Evolutionary conservation across 2,329 filamentous ascomycete genomes (phyloP), one percentile per base, ranked within the genome.

Genomic region (Periglandula ipomoeae): DNA sequence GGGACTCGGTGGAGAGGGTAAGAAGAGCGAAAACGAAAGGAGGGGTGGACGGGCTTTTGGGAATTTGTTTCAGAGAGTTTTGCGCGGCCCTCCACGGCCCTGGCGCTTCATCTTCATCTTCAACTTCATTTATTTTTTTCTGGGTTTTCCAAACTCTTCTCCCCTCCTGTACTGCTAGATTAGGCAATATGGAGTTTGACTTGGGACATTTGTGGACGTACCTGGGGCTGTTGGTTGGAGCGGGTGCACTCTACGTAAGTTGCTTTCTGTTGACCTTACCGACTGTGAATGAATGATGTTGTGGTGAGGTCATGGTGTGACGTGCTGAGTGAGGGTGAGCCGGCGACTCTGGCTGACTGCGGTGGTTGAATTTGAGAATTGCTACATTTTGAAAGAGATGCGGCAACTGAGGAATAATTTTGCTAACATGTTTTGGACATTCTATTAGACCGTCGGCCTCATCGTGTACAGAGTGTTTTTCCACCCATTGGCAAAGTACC

Each of bases 401-500:
- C n/a, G n/a, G n/a, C n/a, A n/a, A n/a, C n/a, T n/a, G n/a, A n/a
- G n/a, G 20, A 15, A 38, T 3, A 17, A 19, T 11, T 30, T 44
- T 32, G 17, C 42, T 34, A 22, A 44, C 42, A n/a, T 19, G 26
- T n/a, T 6, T 38, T 13, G 23, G 35, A 34, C 24, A 10, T 24
- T 30, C 30, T 11, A 11, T 10, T 42, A 75, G 73, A 58, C 60
- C 40, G 51, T 64, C 47, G 65, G 63, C 37, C 57, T 79, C 26
- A 59, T 73, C 45, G 55, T 79, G 39, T 84, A 84, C 59, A 70
- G 79, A 48, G 56, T 84, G 50, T 80, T 73, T 60, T 77, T 84
- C 61, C 82, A 85, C 58, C 81, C 82, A 3, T 65, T 85, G 9
- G 74, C 80, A 17, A 79, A 76, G 50, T 83, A 84, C 54, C 82